Evolutionary conservation across 768 basidiomycete genomes (phyloP).

Genomic region (Trametes cubensis): DNA sequence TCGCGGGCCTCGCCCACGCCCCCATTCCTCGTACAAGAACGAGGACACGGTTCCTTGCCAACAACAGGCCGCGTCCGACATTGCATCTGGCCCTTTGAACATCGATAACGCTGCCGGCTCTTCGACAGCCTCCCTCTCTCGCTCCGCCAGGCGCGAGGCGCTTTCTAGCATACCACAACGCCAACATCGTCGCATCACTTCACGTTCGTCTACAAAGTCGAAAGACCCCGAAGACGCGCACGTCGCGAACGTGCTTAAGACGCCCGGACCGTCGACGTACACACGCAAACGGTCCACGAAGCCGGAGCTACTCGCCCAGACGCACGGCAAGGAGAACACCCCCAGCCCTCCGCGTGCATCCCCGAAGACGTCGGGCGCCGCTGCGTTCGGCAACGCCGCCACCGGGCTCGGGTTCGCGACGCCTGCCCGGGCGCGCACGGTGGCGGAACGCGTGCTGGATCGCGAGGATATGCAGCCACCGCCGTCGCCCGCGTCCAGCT

Average conservation of each 20-base stretch:
- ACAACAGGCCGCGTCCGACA: background rate
- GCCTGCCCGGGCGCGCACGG: slow-evolving; percentile 46
- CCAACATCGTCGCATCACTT: slow-evolving; percentile 21
- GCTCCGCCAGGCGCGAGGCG: slow-evolving; percentile 22
- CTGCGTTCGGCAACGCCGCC: background rate
- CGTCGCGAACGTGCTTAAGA: background rate
- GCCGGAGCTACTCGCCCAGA: slow-evolving; percentile 8
- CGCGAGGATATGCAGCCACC: slow-evolving; percentile 19
- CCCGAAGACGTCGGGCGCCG: background rate
- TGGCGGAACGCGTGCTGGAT: slow-evolving; percentile 15
- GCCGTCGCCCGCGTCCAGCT: slow-evolving; percentile 70
- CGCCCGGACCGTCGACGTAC: background rate
- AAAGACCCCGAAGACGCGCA: slow-evolving; percentile 2
- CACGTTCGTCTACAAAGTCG: slow-evolving; percentile 17
- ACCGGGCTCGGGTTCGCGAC: slow-evolving; percentile 33
- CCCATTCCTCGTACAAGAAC: slow-evolving; percentile 6
- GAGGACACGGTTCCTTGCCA: background rate
- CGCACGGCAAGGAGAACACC: slow-evolving; percentile 33
- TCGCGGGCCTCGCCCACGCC: slow-evolving; percentile 29
- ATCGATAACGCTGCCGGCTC: too few species aligned
- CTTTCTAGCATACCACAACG: slow-evolving; percentile 41
- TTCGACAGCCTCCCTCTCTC: background rate
- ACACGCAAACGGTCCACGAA: slow-evolving; percentile 16
- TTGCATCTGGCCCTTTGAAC: background rate
- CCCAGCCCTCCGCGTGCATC: slow-evolving; percentile 16